Evolutionary conservation across 768 basidiomycete species (phyloP).

Genomic region (Macrolepiota fuliginosa): DNA sequence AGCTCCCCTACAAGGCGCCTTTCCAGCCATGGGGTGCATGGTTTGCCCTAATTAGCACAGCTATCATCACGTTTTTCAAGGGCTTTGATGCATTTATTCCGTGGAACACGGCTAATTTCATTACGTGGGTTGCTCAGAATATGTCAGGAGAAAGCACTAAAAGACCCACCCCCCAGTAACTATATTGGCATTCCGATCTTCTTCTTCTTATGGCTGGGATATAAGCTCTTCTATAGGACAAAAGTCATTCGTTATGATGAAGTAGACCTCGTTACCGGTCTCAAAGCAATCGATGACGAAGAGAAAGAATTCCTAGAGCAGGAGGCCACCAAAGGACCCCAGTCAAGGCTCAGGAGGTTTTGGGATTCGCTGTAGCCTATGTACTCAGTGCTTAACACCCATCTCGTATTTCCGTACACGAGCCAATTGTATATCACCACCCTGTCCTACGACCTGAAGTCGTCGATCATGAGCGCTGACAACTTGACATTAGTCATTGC

Average conservation of each 20-base stretch:
- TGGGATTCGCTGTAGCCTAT: constrained; percentile 38
- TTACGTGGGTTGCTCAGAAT: constrained; percentile 45
- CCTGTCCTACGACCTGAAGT: no score
- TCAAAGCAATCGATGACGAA: constrained; percentile 61
- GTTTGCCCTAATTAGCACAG: constrained; percentile 53
- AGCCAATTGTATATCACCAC: no score
- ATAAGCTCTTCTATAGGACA: constrained; percentile 37
- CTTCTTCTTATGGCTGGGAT: constrained; percentile 37
- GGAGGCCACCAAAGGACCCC: constrained; percentile 40
- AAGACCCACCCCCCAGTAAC: constrained; percentile 29
- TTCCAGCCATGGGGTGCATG: constrained; percentile 61
- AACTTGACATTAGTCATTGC: background rate
- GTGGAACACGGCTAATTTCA: constrained; percentile 53
- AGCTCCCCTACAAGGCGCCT: constrained; percentile 53
- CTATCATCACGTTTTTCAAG: constrained; percentile 57
- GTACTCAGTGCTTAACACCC: background rate
- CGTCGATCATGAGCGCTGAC: no score
- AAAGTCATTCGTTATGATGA: constrained; percentile 40
- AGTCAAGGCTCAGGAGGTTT: constrained; percentile 22
- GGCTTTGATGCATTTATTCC: constrained; percentile 50
- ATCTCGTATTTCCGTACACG: background rate
- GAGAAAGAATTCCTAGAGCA: constrained; percentile 49
- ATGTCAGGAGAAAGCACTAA: background rate
- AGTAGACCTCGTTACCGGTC: constrained; percentile 60
- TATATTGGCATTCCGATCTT: constrained; percentile 44